Evolutionary conservation across 2,329 filamentous ascomycete species (phyloP).

Genomic region (Magnaporthales sp.): DNA sequence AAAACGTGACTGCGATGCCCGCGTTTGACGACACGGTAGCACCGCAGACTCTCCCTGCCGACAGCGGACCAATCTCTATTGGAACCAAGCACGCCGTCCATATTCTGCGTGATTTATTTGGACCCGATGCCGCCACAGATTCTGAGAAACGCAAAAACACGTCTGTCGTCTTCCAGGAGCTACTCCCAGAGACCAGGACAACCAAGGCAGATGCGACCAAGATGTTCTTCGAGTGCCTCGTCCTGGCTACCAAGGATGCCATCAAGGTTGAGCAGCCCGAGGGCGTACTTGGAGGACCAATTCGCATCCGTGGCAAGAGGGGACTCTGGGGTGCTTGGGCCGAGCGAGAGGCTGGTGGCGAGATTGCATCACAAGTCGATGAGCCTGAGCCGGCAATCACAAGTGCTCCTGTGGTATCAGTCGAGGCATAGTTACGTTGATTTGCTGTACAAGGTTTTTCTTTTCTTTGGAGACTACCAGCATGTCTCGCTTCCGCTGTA

Average conservation of each 20-base stretch:
- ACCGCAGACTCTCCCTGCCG: slow-evolving; percentile 69
- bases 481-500: slow-evolving; percentile 3
- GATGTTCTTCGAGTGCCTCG: slow-evolving; percentile 98
- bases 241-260: slow-evolving; percentile 94
- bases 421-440: slow-evolving; percentile 17
- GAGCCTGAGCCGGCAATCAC: slow-evolving; percentile 2
- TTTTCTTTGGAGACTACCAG: neutral
- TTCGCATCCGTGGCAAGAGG: slow-evolving; percentile 81
- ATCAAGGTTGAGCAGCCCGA: slow-evolving; percentile 89
- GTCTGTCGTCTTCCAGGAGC: slow-evolving; percentile 80
- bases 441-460: neutral
- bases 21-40: slow-evolving; percentile 73
- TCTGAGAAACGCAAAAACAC: slow-evolving; percentile 66
- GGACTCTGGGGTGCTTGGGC: slow-evolving; percentile 98
- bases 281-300: slow-evolving; percentile 63
- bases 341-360: slow-evolving; percentile 61
- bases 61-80: slow-evolving; percentile 78
- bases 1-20: slow-evolving; percentile 39
- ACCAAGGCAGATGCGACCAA: slow-evolving; percentile 89
- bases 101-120: slow-evolving; percentile 82
- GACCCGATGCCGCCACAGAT: slow-evolving; percentile 58
- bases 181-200: slow-evolving; percentile 74
- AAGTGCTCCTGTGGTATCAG: slow-evolving; percentile 2
- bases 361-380: slow-evolving; percentile 24
- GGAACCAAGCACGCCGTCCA: slow-evolving; percentile 96